Conservation (phyloP, 179 eudicot genomes). For the Vitellaria paradoxa region DNA sequence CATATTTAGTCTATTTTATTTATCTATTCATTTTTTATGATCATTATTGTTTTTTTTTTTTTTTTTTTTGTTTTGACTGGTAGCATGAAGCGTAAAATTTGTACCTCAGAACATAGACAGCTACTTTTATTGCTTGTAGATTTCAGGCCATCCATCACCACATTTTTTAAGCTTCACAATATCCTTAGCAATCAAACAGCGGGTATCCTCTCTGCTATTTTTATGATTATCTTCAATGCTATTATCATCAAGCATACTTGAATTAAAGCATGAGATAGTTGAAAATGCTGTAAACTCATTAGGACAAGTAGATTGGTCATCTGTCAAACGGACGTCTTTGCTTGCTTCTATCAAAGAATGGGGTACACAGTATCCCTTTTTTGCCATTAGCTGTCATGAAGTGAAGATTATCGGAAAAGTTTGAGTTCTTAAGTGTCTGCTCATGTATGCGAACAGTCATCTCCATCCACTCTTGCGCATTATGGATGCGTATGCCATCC, state of each 20-base stretch:
- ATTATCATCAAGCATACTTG: constrained; percentile 29
- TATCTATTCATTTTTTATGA: neutral
- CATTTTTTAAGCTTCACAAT: constrained; percentile 65
- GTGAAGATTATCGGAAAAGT: constrained; percentile 15
- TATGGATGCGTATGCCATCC: constrained; percentile 52
- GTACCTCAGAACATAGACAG: constrained; percentile 79
- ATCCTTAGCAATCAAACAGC: constrained; percentile 67
- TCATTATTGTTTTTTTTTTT: neutral
- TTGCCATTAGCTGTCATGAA: constrained; percentile 17
- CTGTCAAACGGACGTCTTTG: constrained; percentile 30
- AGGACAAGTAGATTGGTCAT: constrained; percentile 55
- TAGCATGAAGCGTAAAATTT: neutral
- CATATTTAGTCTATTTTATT: no score
- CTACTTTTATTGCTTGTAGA: constrained; percentile 30
- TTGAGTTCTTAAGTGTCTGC: constrained; percentile 31
- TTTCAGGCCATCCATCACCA: constrained; percentile 37
- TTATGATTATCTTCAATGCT: constrained; percentile 26
- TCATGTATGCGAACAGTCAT: constrained; percentile 40
- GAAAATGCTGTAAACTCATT: constrained; percentile 56
- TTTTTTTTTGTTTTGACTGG: neutral
- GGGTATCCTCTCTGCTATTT: constrained; percentile 25
- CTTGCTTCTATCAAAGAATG: constrained; percentile 47
- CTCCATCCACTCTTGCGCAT: constrained; percentile 61
- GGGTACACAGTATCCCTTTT: constrained; percentile 73
- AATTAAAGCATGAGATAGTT: constrained; percentile 47